A percentile compares a stretch with the other conserved stretches of the same genome.
Evolutionary conservation across 257 asterid species (phyloP).

Genomic region (Gentiana straminea): DNA sequence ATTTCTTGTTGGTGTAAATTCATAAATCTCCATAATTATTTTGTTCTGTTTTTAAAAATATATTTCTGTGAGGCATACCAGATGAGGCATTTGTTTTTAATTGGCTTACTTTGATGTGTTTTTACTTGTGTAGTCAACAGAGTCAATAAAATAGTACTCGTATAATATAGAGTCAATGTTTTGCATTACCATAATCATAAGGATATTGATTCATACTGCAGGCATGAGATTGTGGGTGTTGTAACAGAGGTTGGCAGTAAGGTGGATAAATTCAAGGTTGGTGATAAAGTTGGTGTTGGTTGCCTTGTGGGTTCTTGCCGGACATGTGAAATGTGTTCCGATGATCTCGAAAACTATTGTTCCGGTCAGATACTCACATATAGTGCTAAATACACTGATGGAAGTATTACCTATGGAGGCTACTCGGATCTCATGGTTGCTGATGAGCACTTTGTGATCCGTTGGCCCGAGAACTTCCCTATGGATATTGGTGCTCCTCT

Average conservation of each 20-base stretch:
- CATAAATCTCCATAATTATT: too few species aligned
- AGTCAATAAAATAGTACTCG: too few species aligned
- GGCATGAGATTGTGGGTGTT: constrained; percentile 20
- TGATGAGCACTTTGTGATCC: constrained; percentile 30
- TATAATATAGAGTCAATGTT: too few species aligned
- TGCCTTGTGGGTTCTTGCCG: constrained; percentile 13
- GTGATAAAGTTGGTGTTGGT: constrained; percentile 21
- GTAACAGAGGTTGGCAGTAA: constrained; percentile 33
- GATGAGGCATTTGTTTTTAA: too few species aligned
- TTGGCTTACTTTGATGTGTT: too few species aligned
- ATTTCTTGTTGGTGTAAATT: too few species aligned
- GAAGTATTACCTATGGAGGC: constrained; percentile 25
- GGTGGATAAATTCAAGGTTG: constrained; percentile 32
- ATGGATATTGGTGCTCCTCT: constrained; percentile 38
- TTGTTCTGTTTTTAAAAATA: too few species aligned
- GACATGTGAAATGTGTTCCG: constrained; percentile 9
- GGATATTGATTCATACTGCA: not conserved
- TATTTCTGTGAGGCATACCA: too few species aligned
- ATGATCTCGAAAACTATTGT: constrained; percentile 19
- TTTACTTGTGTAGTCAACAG: too few species aligned
- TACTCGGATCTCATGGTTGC: constrained; percentile 34
- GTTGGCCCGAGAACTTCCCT: constrained; percentile 43
- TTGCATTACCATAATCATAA: too few species aligned
- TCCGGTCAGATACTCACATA: not conserved
- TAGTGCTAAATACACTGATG: not conserved